Conservation (phyloP, 2,329 filamentous ascomycete genomes). For the Hypoxylon sp. region DNA sequence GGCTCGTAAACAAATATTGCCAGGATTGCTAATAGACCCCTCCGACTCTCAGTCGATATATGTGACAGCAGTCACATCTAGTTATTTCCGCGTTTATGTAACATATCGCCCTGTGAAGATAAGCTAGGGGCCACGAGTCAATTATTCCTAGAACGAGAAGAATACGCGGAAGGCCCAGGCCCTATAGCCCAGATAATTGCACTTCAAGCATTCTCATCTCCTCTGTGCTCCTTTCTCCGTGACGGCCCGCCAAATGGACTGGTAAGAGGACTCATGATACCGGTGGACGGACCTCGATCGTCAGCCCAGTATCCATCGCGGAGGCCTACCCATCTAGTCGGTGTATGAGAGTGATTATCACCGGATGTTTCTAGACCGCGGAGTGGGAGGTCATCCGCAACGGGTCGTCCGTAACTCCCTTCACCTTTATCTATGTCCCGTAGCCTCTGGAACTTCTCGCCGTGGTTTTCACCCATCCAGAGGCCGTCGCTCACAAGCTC, state of each 20-base stretch:
- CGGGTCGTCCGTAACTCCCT: background rate
- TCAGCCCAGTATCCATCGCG: constrained; percentile 44
- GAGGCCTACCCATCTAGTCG: constrained; percentile 44
- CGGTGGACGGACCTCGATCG: constrained; percentile 47
- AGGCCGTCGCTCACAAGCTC: constrained; percentile 56
- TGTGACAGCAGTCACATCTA: no score
- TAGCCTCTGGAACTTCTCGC: background rate
- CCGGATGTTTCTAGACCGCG: constrained; percentile 9
- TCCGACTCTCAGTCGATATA: background rate
- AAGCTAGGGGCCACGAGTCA: background rate
- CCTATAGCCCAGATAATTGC: background rate
- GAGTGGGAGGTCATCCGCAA: constrained; percentile 43
- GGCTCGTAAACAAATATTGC: constrained; percentile 45
- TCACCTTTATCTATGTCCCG: background rate
- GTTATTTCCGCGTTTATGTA: background rate
- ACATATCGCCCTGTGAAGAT: background rate
- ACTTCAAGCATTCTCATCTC: constrained; percentile 24
- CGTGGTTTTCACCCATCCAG: constrained; percentile 40
- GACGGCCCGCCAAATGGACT: constrained; percentile 47
- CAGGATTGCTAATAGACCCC: constrained; percentile 33
- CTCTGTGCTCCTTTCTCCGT: constrained; percentile 46
- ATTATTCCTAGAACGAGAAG: background rate
- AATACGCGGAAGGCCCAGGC: no score
- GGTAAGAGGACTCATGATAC: constrained; percentile 48
- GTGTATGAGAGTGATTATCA: constrained; percentile 26